These are phyloP conservation scores for Zalaria obscura DNA, from an alignment of 2,329 filamentous ascomycete species.

Conservation along the genomic window DNA sequence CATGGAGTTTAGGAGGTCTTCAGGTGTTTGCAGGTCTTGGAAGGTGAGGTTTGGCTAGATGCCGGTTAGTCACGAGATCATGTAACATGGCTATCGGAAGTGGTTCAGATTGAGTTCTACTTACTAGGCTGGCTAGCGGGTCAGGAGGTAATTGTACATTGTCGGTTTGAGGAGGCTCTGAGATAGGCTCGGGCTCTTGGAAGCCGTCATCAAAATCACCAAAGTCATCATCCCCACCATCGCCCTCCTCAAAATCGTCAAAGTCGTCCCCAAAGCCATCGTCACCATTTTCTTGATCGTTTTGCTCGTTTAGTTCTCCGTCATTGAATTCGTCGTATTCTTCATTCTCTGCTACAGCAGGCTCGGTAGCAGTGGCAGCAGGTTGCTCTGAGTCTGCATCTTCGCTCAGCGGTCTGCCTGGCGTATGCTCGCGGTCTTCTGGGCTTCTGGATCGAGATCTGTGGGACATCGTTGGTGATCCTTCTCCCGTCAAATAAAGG, in stretches of 20 bases:
- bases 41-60: constrained; percentile 6
- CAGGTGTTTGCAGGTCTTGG: constrained; percentile 20
- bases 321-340: constrained; percentile 21
- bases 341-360: constrained; percentile 38
- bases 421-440: constrained; percentile 4
- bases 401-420: constrained; percentile 1
- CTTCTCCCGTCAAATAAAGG: constrained; percentile 44
- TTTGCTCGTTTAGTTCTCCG: constrained; percentile 1
- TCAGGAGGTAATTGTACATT: constrained; percentile 21
- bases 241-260: constrained; percentile 45
- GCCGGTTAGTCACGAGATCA: too few species aligned
- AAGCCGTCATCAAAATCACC: constrained; percentile 36
- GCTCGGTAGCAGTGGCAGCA: constrained; percentile 4
- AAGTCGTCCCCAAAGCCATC: constrained; percentile 60
- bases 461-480: constrained; percentile 37
- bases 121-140: constrained; percentile 33
- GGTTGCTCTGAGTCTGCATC: constrained; percentile 5
- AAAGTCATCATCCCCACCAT: constrained; percentile 31
- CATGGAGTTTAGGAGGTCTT: constrained; percentile 45
- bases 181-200: constrained; percentile 18
- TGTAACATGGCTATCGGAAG: too few species aligned
- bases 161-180: constrained; percentile 23
- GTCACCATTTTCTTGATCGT: constrained; percentile 44
- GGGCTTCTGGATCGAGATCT: constrained; percentile 25
- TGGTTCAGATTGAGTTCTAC: constrained; percentile 15